These are phyloP conservation scores for Heterobasidion occidentale DNA, from an alignment of 1,284 basidiomycete genomes.

Conservation along the genomic window DNA sequence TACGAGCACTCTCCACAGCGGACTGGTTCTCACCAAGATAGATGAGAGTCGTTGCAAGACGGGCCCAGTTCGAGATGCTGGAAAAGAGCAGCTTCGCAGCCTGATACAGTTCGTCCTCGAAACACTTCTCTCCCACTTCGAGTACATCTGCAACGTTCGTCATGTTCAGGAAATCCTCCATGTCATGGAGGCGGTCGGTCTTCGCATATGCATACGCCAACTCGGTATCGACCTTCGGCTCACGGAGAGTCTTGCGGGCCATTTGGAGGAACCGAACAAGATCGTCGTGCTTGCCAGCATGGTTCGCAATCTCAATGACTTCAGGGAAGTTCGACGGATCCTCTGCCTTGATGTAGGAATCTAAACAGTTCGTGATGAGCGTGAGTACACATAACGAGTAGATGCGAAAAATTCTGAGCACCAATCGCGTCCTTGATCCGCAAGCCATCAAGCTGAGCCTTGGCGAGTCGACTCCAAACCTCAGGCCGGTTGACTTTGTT, in stretches of 20 bases:
- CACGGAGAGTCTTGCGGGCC: constrained; percentile 96
- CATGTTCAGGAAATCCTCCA: constrained; percentile 99
- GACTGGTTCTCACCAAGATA: constrained; percentile 98
- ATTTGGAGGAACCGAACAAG: constrained; percentile 97
- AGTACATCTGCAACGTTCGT: constrained; percentile 98
- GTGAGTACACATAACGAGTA: background rate
- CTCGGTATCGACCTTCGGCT: constrained; percentile 98
- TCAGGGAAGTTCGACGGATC: constrained; percentile 95
- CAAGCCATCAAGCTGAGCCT: constrained; percentile 98
- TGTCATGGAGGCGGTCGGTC: constrained; percentile 94
- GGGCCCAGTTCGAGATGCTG: constrained; percentile 98
- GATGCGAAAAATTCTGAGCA: constrained; percentile 23
- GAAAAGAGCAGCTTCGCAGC: constrained; percentile 94
- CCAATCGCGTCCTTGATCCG: constrained; percentile 98
- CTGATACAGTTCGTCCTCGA: constrained; percentile 97
- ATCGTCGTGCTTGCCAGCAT: constrained; percentile 97
- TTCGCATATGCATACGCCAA: constrained; percentile 95
- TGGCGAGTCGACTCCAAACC: constrained; percentile 95
- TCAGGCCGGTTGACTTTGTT: constrained; percentile 96
- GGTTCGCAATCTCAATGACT: constrained; percentile 94
- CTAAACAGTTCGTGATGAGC: constrained; percentile 27
- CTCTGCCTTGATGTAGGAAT: constrained; percentile 98
- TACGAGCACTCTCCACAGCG: constrained; percentile 96
- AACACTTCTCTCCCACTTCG: constrained; percentile 97
- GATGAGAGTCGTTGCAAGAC: constrained; percentile 96